Conservation (phyloP, 441 rosid genomes). For the Euphorbia celastroides region DNA sequence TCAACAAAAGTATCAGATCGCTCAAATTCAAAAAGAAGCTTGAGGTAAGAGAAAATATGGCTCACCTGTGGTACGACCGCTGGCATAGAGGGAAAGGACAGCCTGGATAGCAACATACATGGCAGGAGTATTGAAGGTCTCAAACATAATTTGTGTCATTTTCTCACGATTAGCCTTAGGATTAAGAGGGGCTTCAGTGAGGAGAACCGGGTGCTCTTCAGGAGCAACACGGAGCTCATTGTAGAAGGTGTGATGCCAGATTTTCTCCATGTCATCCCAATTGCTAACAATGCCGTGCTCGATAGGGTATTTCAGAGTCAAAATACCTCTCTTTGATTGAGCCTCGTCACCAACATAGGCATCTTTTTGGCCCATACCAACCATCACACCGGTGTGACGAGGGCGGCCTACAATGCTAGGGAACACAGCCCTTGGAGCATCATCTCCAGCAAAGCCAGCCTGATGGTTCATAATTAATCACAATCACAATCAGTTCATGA, state of each 20-base stretch:
- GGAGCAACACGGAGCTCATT: too few relatives aligned
- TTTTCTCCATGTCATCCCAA: conserved; percentile 84
- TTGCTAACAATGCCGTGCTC: conserved; percentile 68
- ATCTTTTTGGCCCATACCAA: too few relatives aligned
- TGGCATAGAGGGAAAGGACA: conserved; percentile 65
- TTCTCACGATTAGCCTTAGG: conserved; percentile 74
- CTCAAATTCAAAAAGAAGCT: background rate
- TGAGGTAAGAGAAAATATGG: background rate
- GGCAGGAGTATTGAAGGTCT: conserved; percentile 49
- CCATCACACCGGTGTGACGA: conserved; percentile 52
- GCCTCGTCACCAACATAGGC: too few relatives aligned
- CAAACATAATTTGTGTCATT: conserved; percentile 69
- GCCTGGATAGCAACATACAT: conserved; percentile 58
- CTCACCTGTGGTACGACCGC: conserved; percentile 73
- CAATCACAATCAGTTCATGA: background rate
- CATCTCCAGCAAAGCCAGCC: conserved; percentile 90
- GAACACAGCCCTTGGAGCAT: conserved; percentile 82
- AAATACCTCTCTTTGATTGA: conserved; percentile 53
- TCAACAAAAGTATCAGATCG: background rate
- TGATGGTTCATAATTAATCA: conserved; percentile 23
- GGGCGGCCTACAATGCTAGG: conserved; percentile 68
- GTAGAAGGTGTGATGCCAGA: too few relatives aligned
- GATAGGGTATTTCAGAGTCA: conserved; percentile 56
- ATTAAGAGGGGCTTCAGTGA: conserved; percentile 66
- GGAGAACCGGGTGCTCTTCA: conserved; percentile 68